phyloP scores from a whole-genome alignment of 768 basidiomycete genomes.

The Lentinula sp. region DNA sequence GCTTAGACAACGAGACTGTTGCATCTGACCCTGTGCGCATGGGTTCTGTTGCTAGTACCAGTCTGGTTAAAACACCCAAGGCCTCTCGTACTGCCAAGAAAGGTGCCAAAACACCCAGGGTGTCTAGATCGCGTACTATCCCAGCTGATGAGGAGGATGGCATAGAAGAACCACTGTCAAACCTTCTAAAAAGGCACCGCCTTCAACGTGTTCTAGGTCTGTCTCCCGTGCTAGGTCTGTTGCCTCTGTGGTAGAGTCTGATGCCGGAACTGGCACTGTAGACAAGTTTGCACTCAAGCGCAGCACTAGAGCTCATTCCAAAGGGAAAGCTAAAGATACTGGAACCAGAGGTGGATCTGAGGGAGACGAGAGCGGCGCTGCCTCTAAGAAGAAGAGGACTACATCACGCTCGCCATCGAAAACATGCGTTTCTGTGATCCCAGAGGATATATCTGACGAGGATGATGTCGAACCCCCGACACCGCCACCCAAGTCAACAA shows the following conservation, averaged over 20 bases:
- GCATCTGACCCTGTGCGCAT: conserved; percentile 5
- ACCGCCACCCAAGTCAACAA: conserved; percentile 1
- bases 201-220: conserved; percentile 4
- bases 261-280: conserved; percentile 6
- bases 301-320: conserved; percentile 6
- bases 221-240: conserved; percentile 4
- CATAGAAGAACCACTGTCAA: conserved; percentile 10
- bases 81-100: conserved; percentile 18
- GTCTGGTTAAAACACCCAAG: conserved; percentile 19
- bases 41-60: conserved; percentile 3
- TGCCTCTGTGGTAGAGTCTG: conserved; percentile 6
- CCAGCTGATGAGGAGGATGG: background rate
- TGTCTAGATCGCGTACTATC: background rate
- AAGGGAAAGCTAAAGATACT: conserved; percentile 5
- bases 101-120: conserved; percentile 14
- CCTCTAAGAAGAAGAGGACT: conserved; percentile 1
- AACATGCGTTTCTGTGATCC: conserved; percentile 3
- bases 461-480: background rate
- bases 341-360: background rate
- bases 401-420: conserved; percentile 5
- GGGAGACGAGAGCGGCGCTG: conserved; percentile 3
- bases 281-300: background rate
- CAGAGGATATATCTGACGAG: conserved; percentile 2
- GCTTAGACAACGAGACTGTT: conserved; percentile 23
- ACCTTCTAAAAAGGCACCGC: conserved; percentile 10